These are phyloP conservation scores for Apiospora arundinis DNA, from an alignment of 2,329 filamentous ascomycete species.

Conservation along the genomic window DNA sequence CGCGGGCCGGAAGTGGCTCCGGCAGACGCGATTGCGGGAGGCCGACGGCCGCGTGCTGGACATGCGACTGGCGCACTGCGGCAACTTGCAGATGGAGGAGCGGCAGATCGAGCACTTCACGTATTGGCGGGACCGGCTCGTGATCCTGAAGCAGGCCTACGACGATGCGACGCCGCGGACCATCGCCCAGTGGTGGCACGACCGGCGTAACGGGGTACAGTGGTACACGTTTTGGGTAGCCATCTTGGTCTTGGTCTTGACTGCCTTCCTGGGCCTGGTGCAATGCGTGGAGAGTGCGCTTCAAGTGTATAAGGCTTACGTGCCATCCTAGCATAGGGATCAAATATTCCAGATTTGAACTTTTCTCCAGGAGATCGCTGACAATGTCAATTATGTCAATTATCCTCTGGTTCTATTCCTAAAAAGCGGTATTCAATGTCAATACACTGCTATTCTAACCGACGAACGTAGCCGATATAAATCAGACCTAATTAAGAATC, in stretches of 20 bases:
- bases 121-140: background rate
- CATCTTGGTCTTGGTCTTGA: background rate
- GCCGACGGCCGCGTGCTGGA: background rate
- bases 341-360: no score
- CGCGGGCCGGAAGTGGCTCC: background rate
- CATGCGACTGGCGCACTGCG: background rate
- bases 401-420: no score
- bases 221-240: constrained; percentile 13
- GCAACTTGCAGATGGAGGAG: background rate
- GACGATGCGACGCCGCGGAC: constrained; percentile 2
- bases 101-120: background rate
- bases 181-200: background rate
- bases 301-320: background rate
- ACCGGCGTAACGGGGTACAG: background rate
- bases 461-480: no score
- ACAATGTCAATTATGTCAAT: no score
- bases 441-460: no score
- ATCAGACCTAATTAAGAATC: no score
- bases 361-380: no score
- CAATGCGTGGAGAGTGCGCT: background rate
- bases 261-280: background rate
- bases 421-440: no score
- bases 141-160: constrained; percentile 1
- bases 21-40: background rate
- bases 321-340: background rate